Base-by-base conservation (phyloP, 2,329 filamentous ascomycete species). In the Cercospora janseana region DNA sequence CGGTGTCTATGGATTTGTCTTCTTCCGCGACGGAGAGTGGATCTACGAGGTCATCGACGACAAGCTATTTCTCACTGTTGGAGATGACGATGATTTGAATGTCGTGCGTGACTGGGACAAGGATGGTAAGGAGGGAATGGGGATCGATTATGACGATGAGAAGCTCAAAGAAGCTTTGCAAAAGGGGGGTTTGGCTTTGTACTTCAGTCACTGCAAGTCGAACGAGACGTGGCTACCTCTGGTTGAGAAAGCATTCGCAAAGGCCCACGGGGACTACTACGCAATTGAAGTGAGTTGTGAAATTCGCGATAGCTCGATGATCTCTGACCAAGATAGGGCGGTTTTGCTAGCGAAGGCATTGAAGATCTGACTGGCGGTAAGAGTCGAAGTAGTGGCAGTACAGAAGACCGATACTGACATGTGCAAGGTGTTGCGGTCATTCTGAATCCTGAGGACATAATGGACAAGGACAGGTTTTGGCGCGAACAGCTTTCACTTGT, bases 31-130 rank as follows among this genome's bases (percentile, higher is more conserved):
- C 60, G 89, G 89, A 46, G 88, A 93, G 69, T 95, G 89, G 90
- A 87, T 92, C 49, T 89, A 90, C 60, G 90, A 87, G 51, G 91
- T 95, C 55, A 83, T 95, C 52, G 90, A 95, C 64, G 90, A 95
- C 69, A 94, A 94, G 70, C 77, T 95, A 2, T 94, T 88, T 66
- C 79, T 95, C 13, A 87, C 85, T 52, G 88, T 87, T 1, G 86
- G 88, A 4, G 85, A 87, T 63, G 94, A 88, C 73, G 87, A 94
- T 58, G 87, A 88, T 46, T 64, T 73, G 26, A 85, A 82, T 1
- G 46, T 65, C 3, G 58, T 66, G 3, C 46, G 58, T 18, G 60
- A 63, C 38, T 63, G 59, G 60, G 53, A 63, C 29, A 44, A 38
- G 20, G 58, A 61, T 6, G 52, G 55, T 24, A 63, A 63, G 46